Conservation (phyloP, 1,284 basidiomycete genomes). For the Trichosporon coremiiforme region DNA sequence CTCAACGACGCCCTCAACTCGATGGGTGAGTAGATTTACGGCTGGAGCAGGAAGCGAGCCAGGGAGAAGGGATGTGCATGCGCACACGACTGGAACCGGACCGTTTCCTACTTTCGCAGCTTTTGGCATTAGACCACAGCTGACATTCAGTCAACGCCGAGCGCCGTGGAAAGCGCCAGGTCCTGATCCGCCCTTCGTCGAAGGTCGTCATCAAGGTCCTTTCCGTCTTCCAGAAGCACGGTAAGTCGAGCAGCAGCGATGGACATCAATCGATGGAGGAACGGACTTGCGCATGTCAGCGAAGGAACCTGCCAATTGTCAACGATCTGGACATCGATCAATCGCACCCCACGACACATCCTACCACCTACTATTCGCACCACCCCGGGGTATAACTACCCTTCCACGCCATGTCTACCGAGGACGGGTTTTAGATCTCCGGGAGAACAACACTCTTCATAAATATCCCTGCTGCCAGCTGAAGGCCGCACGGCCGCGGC, state of each 20-base stretch:
- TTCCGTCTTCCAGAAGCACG: conserved; percentile 96
- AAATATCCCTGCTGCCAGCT: conserved; percentile 41
- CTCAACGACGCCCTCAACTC: conserved; percentile 72
- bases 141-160: conserved; percentile 81
- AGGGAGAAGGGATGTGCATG: background rate
- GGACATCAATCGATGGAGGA: background rate
- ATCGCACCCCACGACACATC: background rate
- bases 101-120: too few species aligned
- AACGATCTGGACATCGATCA: conserved; percentile 1
- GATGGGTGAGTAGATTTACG: conserved; percentile 58
- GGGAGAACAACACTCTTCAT: conserved; percentile 44
- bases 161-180: conserved; percentile 96
- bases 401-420: conserved; percentile 51
- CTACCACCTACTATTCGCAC: background rate
- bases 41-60: background rate
- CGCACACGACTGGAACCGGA: conserved; percentile 7
- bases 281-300: background rate
- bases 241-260: conserved; percentile 61
- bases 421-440: conserved; percentile 58
- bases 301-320: background rate
- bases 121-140: background rate
- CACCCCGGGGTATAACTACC: conserved; percentile 58
- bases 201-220: conserved; percentile 97
- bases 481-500: conserved; percentile 55
- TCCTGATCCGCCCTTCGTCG: conserved; percentile 89